Evolutionary conservation across 1,284 basidiomycete species (phyloP).

Genomic region (Porogramme epimiltina): DNA sequence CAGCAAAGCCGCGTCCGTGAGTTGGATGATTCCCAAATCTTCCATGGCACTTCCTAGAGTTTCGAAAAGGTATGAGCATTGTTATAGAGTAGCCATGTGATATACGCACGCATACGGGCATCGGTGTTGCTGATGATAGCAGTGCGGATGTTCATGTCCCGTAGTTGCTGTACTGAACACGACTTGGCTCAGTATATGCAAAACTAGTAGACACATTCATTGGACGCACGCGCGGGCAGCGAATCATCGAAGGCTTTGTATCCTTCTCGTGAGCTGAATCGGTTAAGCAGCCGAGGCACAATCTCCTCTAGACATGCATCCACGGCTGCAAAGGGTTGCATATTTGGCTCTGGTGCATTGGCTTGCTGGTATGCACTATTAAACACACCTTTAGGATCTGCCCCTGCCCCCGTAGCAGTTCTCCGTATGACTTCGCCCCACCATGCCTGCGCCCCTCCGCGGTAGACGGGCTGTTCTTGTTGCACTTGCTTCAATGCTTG

Average conservation of each 20-base stretch:
- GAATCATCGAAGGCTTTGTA: slow-evolving; percentile 70
- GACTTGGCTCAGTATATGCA: background rate
- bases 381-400: slow-evolving; percentile 50
- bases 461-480: slow-evolving; percentile 55
- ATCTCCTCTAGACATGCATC: slow-evolving; percentile 52
- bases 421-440: slow-evolving; percentile 72
- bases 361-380: background rate
- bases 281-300: slow-evolving; percentile 54
- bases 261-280: slow-evolving; percentile 71
- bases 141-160: slow-evolving; percentile 46
- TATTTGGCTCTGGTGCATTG: too few species aligned
- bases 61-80: background rate
- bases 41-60: slow-evolving; percentile 50
- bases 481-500: slow-evolving; percentile 68
- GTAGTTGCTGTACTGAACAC: slow-evolving; percentile 47
- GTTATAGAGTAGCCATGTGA: too few species aligned
- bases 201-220: background rate
- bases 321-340: slow-evolving; percentile 45
- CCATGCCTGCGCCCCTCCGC: slow-evolving; percentile 56
- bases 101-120: slow-evolving; percentile 64
- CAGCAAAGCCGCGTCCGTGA: slow-evolving; percentile 55
- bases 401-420: slow-evolving; percentile 75
- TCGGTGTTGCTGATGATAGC: slow-evolving; percentile 75
- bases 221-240: slow-evolving; percentile 55
- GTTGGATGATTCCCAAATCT: slow-evolving; percentile 55